Conservation (phyloP, 2,329 filamentous ascomycete genomes). For the Dryadomyces sulphureus region DNA sequence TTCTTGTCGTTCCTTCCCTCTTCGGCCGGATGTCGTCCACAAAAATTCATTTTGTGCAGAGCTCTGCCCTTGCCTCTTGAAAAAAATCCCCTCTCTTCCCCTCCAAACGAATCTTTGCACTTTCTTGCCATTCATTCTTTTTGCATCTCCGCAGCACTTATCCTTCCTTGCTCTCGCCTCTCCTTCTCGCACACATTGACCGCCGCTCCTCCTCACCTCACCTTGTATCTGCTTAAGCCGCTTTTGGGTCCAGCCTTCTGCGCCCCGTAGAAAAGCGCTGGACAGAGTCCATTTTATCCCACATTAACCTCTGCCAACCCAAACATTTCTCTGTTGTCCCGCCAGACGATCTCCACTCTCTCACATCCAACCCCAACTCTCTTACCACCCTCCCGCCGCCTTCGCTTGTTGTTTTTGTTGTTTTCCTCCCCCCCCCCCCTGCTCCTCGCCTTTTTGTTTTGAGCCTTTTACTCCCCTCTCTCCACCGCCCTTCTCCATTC, state of each 20-base stretch:
- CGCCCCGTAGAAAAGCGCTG: background rate
- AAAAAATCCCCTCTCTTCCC: no score
- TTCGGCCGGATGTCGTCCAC: background rate
- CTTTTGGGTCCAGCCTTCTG: background rate
- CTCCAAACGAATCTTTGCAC: slow-evolving; percentile 1
- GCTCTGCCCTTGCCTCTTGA: no score
- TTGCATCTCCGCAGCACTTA: background rate
- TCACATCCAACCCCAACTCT: background rate
- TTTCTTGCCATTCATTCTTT: slow-evolving; percentile 1
- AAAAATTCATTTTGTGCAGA: background rate
- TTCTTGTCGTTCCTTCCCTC: background rate
- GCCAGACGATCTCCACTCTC: slow-evolving; percentile 3
- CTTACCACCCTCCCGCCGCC: background rate
- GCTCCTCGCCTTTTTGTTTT: background rate
- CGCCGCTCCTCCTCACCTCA: background rate
- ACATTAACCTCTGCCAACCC: background rate
- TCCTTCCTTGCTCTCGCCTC: background rate
- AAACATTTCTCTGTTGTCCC: slow-evolving; percentile 2
- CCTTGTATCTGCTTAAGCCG: background rate
- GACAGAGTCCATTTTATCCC: background rate
- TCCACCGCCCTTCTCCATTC: background rate
- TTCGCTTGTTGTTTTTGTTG: background rate
- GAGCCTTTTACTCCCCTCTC: background rate
- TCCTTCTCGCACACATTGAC: background rate
- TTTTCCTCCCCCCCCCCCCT: background rate